Conservation (phyloP, 1,284 basidiomycete species). For the Phellinidium pouzarii region DNA sequence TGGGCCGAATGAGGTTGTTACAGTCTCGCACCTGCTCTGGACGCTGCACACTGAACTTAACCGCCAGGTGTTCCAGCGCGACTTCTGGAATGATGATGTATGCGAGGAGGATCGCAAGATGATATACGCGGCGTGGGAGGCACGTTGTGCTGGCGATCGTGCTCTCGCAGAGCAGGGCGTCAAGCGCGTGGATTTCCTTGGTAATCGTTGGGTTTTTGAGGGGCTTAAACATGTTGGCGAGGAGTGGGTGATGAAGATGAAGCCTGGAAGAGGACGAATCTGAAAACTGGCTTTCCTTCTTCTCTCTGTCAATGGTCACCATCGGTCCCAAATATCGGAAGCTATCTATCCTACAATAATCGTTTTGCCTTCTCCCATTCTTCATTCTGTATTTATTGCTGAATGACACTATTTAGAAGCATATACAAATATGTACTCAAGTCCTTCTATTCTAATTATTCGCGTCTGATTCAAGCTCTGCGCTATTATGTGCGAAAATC, state of each 20-base stretch:
- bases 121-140: slow-evolving; percentile 10
- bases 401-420: too few relatives aligned
- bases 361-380: background rate
- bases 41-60: slow-evolving; percentile 2
- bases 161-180: slow-evolving; percentile 11
- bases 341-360: background rate
- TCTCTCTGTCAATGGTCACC: background rate
- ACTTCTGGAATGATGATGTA: slow-evolving; percentile 14
- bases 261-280: slow-evolving; percentile 7
- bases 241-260: slow-evolving; percentile 15
- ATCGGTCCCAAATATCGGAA: background rate
- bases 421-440: too few relatives aligned
- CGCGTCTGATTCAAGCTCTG: too few relatives aligned
- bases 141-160: background rate
- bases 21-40: slow-evolving; percentile 13
- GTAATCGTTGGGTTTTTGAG: slow-evolving; percentile 9
- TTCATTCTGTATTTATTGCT: too few relatives aligned
- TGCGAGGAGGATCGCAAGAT: slow-evolving; percentile 14
- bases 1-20: slow-evolving; percentile 7
- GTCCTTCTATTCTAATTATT: too few relatives aligned
- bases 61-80: slow-evolving; percentile 1
- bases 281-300: slow-evolving; percentile 24
- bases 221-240: slow-evolving; percentile 12
- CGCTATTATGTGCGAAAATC: too few relatives aligned
- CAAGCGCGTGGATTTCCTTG: slow-evolving; percentile 16